Evolutionary conservation across 192 early-diverging fungal species (phyloP).

Genomic region (Coemansia sp.): DNA sequence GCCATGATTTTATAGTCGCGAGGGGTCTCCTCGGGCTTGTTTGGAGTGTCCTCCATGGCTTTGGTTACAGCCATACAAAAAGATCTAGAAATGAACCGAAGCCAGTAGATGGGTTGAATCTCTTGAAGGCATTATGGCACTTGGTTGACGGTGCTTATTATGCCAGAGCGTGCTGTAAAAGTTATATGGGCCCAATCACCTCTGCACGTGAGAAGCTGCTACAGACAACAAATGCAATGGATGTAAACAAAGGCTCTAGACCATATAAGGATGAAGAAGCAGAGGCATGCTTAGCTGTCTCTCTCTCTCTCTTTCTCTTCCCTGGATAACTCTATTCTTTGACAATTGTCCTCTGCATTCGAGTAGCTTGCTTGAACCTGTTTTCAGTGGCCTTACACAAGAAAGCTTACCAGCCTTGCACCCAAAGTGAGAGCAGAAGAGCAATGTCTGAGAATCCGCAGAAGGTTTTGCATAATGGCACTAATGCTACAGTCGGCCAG

Average conservation of each 20-base stretch:
- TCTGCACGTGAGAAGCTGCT: not conserved
- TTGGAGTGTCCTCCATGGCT: conserved; percentile 44
- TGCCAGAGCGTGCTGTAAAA: not conserved
- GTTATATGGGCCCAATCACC: not conserved
- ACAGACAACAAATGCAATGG: no score
- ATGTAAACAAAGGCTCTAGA: conserved; percentile 14
- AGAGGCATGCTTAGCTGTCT: not conserved
- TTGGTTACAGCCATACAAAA: not conserved
- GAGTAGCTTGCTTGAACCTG: not conserved
- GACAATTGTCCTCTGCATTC: not conserved
- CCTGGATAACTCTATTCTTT: not conserved
- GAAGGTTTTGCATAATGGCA: conserved; percentile 17
- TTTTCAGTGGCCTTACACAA: not conserved
- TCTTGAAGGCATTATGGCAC: not conserved
- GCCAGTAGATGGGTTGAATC: not conserved
- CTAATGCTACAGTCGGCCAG: conserved; percentile 11
- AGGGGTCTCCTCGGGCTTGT: conserved; percentile 50
- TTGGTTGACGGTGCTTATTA: not conserved
- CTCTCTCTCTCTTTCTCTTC: not conserved
- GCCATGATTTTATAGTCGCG: conserved; percentile 79
- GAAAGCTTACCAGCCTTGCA: not conserved
- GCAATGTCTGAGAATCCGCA: conserved; percentile 19
- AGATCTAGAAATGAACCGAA: not conserved
- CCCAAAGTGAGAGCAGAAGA: not conserved
- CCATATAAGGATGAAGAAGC: not conserved